Conservation (phyloP, 345 rosid species). For the Pistacia integerrima region DNA sequence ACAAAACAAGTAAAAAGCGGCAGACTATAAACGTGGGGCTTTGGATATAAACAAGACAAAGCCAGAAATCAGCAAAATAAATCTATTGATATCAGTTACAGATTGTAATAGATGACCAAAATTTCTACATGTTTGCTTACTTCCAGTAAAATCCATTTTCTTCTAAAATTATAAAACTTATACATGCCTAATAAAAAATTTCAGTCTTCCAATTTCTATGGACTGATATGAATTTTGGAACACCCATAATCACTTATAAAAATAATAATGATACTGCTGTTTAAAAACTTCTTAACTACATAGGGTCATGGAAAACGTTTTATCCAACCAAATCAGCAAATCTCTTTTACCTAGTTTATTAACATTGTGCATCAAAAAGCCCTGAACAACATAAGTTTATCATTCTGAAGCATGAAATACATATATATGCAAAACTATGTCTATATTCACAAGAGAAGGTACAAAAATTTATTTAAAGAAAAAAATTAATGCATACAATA, state of each 20-base stretch:
- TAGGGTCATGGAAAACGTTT: background rate
- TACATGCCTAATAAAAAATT: background rate
- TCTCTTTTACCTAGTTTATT: background rate
- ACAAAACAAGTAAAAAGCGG: conserved; percentile 18
- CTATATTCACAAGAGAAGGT: background rate
- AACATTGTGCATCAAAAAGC: background rate
- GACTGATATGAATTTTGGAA: background rate
- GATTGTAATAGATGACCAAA: background rate
- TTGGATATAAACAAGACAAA: background rate
- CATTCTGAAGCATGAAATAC: too few species aligned
- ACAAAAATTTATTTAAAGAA: background rate
- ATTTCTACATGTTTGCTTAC: background rate
- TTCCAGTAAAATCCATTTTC: background rate
- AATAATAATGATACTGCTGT: background rate
- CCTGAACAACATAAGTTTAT: too few species aligned
- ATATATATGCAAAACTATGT: too few species aligned
- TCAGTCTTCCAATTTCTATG: background rate
- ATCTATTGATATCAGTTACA: background rate
- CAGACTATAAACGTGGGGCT: background rate
- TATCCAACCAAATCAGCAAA: conserved; percentile 1
- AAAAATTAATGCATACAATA: background rate
- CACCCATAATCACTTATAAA: background rate
- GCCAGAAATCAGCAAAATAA: background rate
- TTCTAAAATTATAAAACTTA: too few species aligned
- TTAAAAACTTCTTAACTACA: background rate